Evolutionary conservation across 202 grass and related monocot species (phyloP).

Genomic region (Zoysia matrella): DNA sequence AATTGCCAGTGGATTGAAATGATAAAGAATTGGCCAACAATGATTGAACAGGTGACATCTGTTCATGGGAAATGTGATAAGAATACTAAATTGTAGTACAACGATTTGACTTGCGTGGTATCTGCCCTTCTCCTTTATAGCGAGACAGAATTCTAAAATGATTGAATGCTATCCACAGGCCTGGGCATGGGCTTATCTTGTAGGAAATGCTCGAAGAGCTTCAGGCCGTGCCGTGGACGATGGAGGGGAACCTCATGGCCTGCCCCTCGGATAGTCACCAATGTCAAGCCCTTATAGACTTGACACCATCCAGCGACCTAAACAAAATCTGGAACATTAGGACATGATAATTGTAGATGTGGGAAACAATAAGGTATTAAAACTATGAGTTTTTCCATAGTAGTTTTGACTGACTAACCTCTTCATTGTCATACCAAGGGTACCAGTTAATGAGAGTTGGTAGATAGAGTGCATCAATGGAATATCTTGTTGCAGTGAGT

Average conservation of each 20-base stretch:
- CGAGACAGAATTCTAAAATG: slow-evolving; percentile 30
- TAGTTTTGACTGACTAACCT: slow-evolving; percentile 39
- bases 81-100: slow-evolving; percentile 16
- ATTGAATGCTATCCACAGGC: slow-evolving; percentile 43
- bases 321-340: slow-evolving; percentile 16
- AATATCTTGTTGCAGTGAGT: slow-evolving; percentile 73
- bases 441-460: slow-evolving; percentile 63
- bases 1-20: background rate
- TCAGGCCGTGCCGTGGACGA: slow-evolving; percentile 65
- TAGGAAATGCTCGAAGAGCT: slow-evolving; percentile 86
- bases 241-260: slow-evolving; percentile 93
- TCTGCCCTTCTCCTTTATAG: background rate
- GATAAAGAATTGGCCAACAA: background rate
- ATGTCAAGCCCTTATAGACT: slow-evolving; percentile 84
- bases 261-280: slow-evolving; percentile 68
- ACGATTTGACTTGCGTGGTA: background rate
- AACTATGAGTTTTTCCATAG: background rate
- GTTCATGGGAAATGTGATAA: slow-evolving; percentile 4
- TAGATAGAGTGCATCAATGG: slow-evolving; percentile 77
- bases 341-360: background rate
- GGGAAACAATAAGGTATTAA: background rate
- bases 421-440: slow-evolving; percentile 61
- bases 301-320: slow-evolving; percentile 97
- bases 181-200: slow-evolving; percentile 64
- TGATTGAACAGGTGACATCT: background rate